Base-by-base conservation (phyloP, 106 monocot genomes). In the Hemerocallis citrina region DNA sequence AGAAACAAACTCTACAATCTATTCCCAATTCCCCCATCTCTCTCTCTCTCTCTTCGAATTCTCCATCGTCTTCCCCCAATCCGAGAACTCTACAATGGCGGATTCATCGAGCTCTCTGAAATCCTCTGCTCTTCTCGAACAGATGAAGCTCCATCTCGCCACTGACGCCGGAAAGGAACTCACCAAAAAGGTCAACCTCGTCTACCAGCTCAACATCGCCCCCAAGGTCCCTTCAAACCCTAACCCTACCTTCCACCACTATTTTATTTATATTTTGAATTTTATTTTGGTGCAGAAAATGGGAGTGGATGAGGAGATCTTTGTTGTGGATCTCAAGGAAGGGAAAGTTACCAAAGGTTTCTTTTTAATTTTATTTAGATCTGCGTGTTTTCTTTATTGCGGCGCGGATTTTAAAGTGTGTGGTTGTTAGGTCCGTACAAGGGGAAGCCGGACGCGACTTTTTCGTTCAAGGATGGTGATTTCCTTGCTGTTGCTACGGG, bases 231-330 rank as follows among this genome's bases (percentile, higher is more conserved):
- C 25, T 45, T 11, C 16, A 0, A 34, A 3, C 23, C 33, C 29
- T 28, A 68, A 57, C 59, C 69, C 65, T 54, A 51, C 1, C 27
- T 36, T 68, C 30, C 14, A n/a, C 33, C 16, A 1, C 25, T 13
- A 25, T 30, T 4, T 19, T 3, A 8, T 31, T 61, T 16, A 45
- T 17, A 21, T 11, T 38, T 38, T 38, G 37, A 6, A 38, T 6
- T 38, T 38, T 38, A 38, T 6, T 38, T 38, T 38, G 61, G 21
- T 52, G 35, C 61, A 96, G 96, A 96, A 96, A 71, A 71, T 96
- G 46, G 96, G 96, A 6, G 68, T 81, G 30, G 86, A 91, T 30
- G 96, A 96, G 81, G 84, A 85, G 87, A 82, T 91, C 61, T 96
- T 68, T 52, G 91, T 96, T 9, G 87, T 96, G 39, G 87, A 96